Evolutionary conservation across 257 asterid species (phyloP).

Genomic region (Przewalskia tangutica): DNA sequence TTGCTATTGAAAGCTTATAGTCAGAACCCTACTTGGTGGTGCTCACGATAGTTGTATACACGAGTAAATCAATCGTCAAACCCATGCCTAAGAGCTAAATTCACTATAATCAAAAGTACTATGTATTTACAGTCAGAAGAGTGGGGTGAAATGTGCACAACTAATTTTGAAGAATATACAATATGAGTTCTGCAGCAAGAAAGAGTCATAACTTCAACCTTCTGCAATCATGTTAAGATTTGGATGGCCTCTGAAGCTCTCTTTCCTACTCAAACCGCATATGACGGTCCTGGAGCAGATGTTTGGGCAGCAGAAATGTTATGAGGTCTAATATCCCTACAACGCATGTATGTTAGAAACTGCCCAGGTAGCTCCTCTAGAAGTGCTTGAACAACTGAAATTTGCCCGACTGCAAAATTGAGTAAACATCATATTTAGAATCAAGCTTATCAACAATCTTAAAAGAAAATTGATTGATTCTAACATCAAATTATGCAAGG

Average conservation of each 20-base stretch:
- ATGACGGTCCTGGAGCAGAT: not conserved
- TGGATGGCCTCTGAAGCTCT: not conserved
- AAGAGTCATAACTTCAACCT: not conserved
- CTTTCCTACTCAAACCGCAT: not conserved
- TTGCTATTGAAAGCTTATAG: not conserved
- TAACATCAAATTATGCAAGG: not conserved
- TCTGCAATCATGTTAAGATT: not conserved
- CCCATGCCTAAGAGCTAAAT: not conserved
- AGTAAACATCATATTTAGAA: not conserved
- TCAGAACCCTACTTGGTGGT: not conserved
- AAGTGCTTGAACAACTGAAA: slow-evolving; percentile 57
- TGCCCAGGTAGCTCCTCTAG: slow-evolving; percentile 77
- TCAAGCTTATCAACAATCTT: not conserved
- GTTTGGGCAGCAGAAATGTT: not conserved
- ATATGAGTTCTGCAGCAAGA: not conserved
- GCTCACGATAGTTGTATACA: not conserved
- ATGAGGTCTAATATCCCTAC: slow-evolving; percentile 57
- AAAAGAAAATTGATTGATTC: not conserved
- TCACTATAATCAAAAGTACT: not conserved
- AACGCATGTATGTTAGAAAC: slow-evolving; percentile 54
- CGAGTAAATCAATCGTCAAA: not conserved
- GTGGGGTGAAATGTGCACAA: not conserved
- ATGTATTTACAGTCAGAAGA: not conserved
- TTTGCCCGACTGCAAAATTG: slow-evolving; percentile 38
- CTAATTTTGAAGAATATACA: not conserved